phyloP scores from a whole-genome alignment of 1,139 yeast genomes.

The Debaryomyces sp. region DNA sequence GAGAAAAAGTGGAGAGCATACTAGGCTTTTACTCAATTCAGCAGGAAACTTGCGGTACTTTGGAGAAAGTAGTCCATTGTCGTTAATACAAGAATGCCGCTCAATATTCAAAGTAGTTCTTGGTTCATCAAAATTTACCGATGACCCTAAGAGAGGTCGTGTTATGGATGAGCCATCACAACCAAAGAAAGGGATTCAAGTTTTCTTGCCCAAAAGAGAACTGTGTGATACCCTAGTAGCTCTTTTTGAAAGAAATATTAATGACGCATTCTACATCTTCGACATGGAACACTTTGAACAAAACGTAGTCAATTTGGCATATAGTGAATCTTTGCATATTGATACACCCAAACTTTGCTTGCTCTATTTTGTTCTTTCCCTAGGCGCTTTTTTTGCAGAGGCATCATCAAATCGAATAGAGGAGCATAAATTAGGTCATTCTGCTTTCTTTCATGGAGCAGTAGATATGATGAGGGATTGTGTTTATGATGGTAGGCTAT shows the following conservation, averaged over 20 bases:
- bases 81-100: slow-evolving; percentile 27
- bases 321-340: slow-evolving; percentile 22
- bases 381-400: slow-evolving; percentile 38
- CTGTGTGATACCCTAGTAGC: slow-evolving; percentile 33
- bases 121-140: slow-evolving; percentile 29
- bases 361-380: slow-evolving; percentile 40
- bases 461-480: slow-evolving; percentile 28
- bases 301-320: slow-evolving; percentile 27
- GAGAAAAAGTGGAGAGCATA: slow-evolving; percentile 20
- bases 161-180: slow-evolving; percentile 33
- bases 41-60: slow-evolving; percentile 26
- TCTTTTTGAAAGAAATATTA: slow-evolving; percentile 35
- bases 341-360: slow-evolving; percentile 24
- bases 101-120: slow-evolving; percentile 22
- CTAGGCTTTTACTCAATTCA: slow-evolving; percentile 22
- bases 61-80: slow-evolving; percentile 31
- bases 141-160: slow-evolving; percentile 36
- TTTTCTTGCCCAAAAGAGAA: slow-evolving; percentile 12
- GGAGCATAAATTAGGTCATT: slow-evolving; percentile 13
- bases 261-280: slow-evolving; percentile 36
- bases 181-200: slow-evolving; percentile 18
- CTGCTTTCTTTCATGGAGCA: slow-evolving; percentile 36
- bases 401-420: slow-evolving; percentile 20
- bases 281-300: slow-evolving; percentile 31
- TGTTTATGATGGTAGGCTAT: slow-evolving; percentile 40